A percentile compares a stretch with the other conserved stretches of the same genome.
Evolutionary conservation across 768 basidiomycete genomes (phyloP).

Genomic region (Rhodosporidiobolus odoratus): DNA sequence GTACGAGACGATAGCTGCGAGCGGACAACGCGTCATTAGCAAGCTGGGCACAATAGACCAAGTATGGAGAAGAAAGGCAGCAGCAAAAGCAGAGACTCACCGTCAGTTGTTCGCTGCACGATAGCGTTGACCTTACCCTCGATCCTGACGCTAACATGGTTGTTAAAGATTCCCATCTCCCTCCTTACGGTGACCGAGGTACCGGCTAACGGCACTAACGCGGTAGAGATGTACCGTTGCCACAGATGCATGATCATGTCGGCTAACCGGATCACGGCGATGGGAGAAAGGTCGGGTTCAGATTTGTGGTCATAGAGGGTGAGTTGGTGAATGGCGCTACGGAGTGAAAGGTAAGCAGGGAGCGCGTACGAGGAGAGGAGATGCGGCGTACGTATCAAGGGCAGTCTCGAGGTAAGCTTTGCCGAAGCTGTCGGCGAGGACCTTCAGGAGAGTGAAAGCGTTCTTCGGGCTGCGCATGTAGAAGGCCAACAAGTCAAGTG

Average conservation of each 20-base stretch:
- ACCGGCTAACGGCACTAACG: conserved; percentile 74
- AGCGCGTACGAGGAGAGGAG: not conserved
- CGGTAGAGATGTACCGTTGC: conserved; percentile 92
- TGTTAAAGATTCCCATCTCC: conserved; percentile 89
- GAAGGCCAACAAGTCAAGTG: too few relatives aligned
- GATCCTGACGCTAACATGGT: conserved; percentile 73
- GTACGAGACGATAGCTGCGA: conserved; percentile 66
- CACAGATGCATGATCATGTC: conserved; percentile 91
- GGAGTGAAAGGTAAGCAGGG: not conserved
- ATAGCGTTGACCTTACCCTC: conserved; percentile 76
- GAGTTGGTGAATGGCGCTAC: conserved; percentile 64
- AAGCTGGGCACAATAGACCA: not conserved
- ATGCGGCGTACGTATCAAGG: conserved; percentile 71
- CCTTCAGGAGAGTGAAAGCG: conserved; percentile 71
- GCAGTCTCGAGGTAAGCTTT: conserved; percentile 82
- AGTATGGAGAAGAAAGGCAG: not conserved
- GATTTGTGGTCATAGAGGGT: conserved; percentile 67
- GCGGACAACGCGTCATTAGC: too few relatives aligned
- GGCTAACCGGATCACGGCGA: conserved; percentile 62
- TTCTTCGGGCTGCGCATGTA: conserved; percentile 66
- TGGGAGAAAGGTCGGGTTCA: conserved; percentile 70
- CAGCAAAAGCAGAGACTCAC: conserved; percentile 51
- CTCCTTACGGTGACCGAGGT: conserved; percentile 74
- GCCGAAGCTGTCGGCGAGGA: conserved; percentile 79
- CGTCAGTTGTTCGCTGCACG: conserved; percentile 72